Base-by-base conservation (phyloP, 1,284 basidiomycete genomes). In the Boletus semigastroideus region DNA sequence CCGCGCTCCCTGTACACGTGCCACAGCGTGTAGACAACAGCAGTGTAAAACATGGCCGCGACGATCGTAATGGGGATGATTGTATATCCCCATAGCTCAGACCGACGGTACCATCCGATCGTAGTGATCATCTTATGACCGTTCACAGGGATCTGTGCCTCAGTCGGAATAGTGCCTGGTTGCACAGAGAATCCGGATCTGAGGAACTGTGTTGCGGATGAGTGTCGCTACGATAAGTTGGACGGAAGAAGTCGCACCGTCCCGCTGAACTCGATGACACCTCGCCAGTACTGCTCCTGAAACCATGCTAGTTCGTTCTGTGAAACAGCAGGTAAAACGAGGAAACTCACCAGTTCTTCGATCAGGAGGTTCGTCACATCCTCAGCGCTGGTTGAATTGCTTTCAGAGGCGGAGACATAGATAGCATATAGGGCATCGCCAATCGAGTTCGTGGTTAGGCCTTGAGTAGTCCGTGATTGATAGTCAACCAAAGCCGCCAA, bases 351-450 rank as follows among this genome's bases (percentile, higher is more conserved):
- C 31, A 54, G n/a, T 38, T 62, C 52, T 10, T 2, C 1, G 25
- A 55, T 13, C 3, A 55, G 5, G 12, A 48, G n/a, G 2, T 30
- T 2, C 7, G 10, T 45, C 16, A 54, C 11, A 19, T 42, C 42
- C 1, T 37, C 17, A 6, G 28, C 1, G 31, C 5, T 48, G 14
- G 31, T 16, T 3, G 45, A 36, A 17, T 40, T 27, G 22, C 8
- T 42, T 1, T 13, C 25, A 8, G 44, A 43, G 6, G 54, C 46
- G 2, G 59, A 47, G 16, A 59, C 22, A 28, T 53, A 61, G 7
- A 62, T 41, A 0, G 59, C 41, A 22, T 57, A 59, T 10, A 62
- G 33, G 14, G 59, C 54, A 30, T 62, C 60, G 3, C 59, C 59
- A 9, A 60, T 51, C 0, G 53, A 20, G 13, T 61, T 62, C 2